phyloP scores from a whole-genome alignment of 306 rosid species.

The Quercus rubra region DNA sequence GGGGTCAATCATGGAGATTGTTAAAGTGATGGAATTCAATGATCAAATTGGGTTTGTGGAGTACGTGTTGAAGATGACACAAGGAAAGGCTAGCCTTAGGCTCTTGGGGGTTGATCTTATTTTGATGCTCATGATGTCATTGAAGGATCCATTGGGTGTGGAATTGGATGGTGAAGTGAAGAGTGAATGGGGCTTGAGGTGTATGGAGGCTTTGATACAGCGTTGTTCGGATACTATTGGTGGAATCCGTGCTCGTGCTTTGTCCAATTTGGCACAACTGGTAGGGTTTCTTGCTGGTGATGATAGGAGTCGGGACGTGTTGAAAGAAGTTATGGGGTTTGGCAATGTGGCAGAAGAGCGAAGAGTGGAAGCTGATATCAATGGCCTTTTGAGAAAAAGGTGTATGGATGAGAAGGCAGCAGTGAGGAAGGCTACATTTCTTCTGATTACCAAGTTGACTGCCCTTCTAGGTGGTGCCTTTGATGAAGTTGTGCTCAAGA shows the following conservation, averaged over 20 bases:
- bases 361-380: conserved; percentile 33
- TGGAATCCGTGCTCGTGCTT: conserved; percentile 67
- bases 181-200: conserved; percentile 57
- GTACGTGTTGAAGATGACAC: conserved; percentile 63
- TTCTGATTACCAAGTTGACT: conserved; percentile 67
- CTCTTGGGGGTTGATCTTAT: conserved; percentile 78
- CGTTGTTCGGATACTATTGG: conserved; percentile 72
- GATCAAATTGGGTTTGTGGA: conserved; percentile 73
- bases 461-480: conserved; percentile 60
- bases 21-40: conserved; percentile 40
- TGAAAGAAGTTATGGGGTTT: conserved; percentile 66
- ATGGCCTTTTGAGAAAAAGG: conserved; percentile 59
- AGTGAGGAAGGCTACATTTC: conserved; percentile 85
- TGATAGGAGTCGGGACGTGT: conserved; percentile 30
- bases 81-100: conserved; percentile 71
- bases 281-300: conserved; percentile 50
- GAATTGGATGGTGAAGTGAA: conserved; percentile 42
- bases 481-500: conserved; percentile 76
- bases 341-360: conserved; percentile 24
- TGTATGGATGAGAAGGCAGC: conserved; percentile 90
- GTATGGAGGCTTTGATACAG: conserved; percentile 73
- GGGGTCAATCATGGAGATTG: conserved; percentile 69
- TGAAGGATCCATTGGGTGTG: conserved; percentile 58
- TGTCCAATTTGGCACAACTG: conserved; percentile 69
- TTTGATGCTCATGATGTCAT: conserved; percentile 36